Base-by-base conservation (phyloP, 2,329 filamentous ascomycete genomes). In the Helminthosporium solani region DNA sequence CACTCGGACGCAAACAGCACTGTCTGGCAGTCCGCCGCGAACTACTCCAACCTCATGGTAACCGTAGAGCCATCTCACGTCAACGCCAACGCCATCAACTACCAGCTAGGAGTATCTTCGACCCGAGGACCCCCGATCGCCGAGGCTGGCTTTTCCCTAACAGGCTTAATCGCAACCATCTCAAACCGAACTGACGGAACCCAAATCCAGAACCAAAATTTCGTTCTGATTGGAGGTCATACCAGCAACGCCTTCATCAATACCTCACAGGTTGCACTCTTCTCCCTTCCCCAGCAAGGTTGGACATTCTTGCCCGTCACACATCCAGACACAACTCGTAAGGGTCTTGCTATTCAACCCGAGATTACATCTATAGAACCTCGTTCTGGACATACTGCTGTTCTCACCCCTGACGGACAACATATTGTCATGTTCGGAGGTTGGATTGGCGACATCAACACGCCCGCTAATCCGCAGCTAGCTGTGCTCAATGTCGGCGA, bases 201-300 rank as follows among this genome's bases (percentile, higher is more conserved):
- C 2, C 75, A 85, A 33, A 86, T 83, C 3, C 86, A 90, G 63
- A 83, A 91, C 64, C 84, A 86, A 52, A 85, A 85, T 57, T 92
- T 89, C 55, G 82, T 96, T 11, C 73, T 96, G 18, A 74, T 96
- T 14, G 92, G 91, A 33, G 92, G 92, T 0, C 90, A 96, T 65
- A 95, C 90, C 0, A 77, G 83, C 56, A 71, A 76, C 14, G 91
- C 90, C 0, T 96, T 96, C 64, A 85, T 96, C 72, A 95, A 96
- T 67, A 96, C 95, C 86, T 95, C 89, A 46, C 88, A 90, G 34
- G 82, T 92, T 1, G 92, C 90, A 0, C 75, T 96, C 1, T 96
- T 91, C 77, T 91, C 84, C 43, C 75, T 96, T 6, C 92, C 92
- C 0, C 87, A 95, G 60, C 84, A 90, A 62, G 85, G 81, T 42